Conservation (phyloP, 2,329 filamentous ascomycete genomes). For the Paraphoma sp. region DNA sequence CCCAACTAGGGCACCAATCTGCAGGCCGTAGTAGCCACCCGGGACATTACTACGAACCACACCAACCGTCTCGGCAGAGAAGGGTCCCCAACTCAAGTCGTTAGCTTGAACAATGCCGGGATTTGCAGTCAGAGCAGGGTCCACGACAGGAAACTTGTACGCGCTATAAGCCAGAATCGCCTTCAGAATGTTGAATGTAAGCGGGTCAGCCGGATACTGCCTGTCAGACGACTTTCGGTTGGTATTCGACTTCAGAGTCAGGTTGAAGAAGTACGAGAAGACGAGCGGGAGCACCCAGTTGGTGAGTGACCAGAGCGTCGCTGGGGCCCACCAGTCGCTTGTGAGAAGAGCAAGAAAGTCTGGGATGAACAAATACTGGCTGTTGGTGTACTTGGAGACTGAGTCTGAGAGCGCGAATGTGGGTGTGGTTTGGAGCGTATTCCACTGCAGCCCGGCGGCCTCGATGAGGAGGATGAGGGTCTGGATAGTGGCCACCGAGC, state of each 20-base stretch:
- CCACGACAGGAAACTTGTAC: constrained; percentile 59
- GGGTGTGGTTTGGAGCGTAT: constrained; percentile 74
- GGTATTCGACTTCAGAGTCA: constrained; percentile 66
- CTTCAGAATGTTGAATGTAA: constrained; percentile 90
- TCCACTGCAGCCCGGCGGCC: constrained; percentile 69
- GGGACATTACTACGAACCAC: constrained; percentile 72
- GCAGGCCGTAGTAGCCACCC: constrained; percentile 72
- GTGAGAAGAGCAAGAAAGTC: constrained; percentile 83
- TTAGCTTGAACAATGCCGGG: constrained; percentile 62
- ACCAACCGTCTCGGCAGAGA: constrained; percentile 65
- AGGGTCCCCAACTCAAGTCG: constrained; percentile 56
- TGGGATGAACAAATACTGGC: constrained; percentile 72
- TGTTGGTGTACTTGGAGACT: constrained; percentile 60
- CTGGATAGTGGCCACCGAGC: constrained; percentile 65
- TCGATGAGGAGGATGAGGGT: constrained; percentile 64
- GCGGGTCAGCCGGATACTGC: constrained; percentile 76
- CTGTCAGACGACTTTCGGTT: constrained; percentile 50
- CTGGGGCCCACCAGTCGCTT: constrained; percentile 81
- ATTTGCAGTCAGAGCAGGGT: constrained; percentile 21
- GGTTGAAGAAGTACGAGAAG: constrained; percentile 88
- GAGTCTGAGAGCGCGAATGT: constrained; percentile 75
- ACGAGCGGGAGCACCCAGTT: constrained; percentile 73
- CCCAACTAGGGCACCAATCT: constrained; percentile 73
- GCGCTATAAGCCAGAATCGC: constrained; percentile 82
- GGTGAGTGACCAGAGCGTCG: constrained; percentile 77